Conservation (phyloP, 352 stramenopile genomes). For the Phytophthora kernoviae region DNA sequence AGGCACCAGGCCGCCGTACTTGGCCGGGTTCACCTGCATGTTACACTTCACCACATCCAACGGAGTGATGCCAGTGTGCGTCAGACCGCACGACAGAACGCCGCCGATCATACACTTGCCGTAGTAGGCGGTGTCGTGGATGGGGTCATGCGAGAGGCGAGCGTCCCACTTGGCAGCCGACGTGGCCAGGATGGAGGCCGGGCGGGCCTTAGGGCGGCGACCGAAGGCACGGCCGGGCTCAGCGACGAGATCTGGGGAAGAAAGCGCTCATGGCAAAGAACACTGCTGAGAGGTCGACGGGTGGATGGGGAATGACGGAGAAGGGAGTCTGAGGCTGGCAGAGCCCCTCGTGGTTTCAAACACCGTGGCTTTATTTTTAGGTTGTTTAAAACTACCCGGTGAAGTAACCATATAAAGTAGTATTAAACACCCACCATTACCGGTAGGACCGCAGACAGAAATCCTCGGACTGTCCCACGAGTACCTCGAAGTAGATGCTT, state of each 20-base stretch:
- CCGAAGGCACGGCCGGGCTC: slow-evolving; percentile 58
- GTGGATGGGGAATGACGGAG: slow-evolving; percentile 69
- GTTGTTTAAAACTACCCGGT: too few species aligned
- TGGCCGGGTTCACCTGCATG: slow-evolving; percentile 92
- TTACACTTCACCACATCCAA: slow-evolving; percentile 96
- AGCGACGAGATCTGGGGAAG: slow-evolving; percentile 78
- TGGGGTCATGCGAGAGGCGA: slow-evolving; percentile 75
- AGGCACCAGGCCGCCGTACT: slow-evolving; percentile 82
- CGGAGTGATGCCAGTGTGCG: slow-evolving; percentile 93
- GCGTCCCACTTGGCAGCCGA: slow-evolving; percentile 85
- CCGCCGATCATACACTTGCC: slow-evolving; percentile 94
- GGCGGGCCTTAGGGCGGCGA: slow-evolving; percentile 36
- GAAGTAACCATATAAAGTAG: too few species aligned
- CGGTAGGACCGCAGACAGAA: too few species aligned
- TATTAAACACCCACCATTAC: too few species aligned
- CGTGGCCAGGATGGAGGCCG: slow-evolving; percentile 65
- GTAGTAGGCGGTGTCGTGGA: slow-evolving; percentile 93
- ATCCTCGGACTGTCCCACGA: too few species aligned
- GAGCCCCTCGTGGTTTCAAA: too few species aligned
- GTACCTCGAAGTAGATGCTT: slow-evolving; percentile 15
- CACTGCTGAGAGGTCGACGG: slow-evolving; percentile 46
- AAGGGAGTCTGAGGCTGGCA: neutral
- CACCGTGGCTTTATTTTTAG: too few species aligned
- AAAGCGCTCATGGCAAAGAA: slow-evolving; percentile 66
- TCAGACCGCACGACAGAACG: slow-evolving; percentile 92